phyloP scores from a whole-genome alignment of 2,329 filamentous ascomycete genomes.

The Exserohilum turcica region DNA sequence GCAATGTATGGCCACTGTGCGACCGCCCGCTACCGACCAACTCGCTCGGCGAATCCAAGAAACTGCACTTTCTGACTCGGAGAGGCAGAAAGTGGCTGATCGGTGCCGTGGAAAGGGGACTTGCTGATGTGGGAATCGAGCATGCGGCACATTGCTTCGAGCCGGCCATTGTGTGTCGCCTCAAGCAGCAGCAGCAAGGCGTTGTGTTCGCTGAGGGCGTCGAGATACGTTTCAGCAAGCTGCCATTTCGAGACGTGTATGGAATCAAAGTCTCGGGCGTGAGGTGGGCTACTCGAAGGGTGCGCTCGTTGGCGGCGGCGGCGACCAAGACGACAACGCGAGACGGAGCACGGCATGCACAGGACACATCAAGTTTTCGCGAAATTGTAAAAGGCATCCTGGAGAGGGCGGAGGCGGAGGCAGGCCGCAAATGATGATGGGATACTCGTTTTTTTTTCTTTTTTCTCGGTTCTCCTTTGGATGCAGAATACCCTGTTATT shows the following conservation, averaged over 20 bases:
- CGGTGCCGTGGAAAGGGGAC: constrained; percentile 25
- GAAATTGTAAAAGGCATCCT: constrained; percentile 27
- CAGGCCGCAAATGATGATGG: neutral
- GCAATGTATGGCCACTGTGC: neutral
- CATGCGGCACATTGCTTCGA: constrained; percentile 22
- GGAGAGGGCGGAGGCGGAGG: constrained; percentile 21
- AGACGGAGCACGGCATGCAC: neutral
- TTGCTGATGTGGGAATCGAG: constrained; percentile 33
- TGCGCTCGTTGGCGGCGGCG: neutral
- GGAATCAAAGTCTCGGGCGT: constrained; percentile 30
- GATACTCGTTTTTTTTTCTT: too few species aligned
- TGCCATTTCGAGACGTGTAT: constrained; percentile 33
- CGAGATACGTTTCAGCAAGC: constrained; percentile 32
- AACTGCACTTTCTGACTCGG: constrained; percentile 36
- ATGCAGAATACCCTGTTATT: too few species aligned
- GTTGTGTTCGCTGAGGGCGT: constrained; percentile 29
- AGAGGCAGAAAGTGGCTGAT: constrained; percentile 33
- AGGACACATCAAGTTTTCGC: constrained; percentile 23
- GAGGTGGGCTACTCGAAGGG: constrained; percentile 24
- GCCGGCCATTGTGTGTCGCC: constrained; percentile 26
- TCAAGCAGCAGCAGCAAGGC: constrained; percentile 28
- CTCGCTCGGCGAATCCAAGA: constrained; percentile 28
- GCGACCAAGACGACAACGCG: too few species aligned
- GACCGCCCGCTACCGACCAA: constrained; percentile 20
- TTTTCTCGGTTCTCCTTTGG: too few species aligned